phyloP scores from a whole-genome alignment of 805 yeast species.

The Monosporozyma aquatica region DNA sequence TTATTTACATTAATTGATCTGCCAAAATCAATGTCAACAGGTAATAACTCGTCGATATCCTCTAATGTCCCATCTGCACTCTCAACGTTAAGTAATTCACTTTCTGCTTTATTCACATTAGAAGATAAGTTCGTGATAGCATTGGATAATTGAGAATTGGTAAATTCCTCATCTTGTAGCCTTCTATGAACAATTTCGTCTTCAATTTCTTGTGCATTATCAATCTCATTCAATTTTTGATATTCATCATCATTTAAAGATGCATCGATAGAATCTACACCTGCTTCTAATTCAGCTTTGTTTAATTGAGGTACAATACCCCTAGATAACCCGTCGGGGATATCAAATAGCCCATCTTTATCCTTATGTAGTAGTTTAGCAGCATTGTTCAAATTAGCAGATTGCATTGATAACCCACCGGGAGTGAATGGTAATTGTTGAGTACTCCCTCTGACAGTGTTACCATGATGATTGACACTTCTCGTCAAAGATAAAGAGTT shows the following conservation, averaged over 20 bases:
- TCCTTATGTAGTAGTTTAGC: conserved; percentile 52
- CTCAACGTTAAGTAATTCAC: conserved; percentile 1
- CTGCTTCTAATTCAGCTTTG: conserved; percentile 3
- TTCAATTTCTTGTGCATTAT: conserved; percentile 29
- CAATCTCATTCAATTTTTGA: conserved; percentile 21
- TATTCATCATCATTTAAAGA: conserved; percentile 9
- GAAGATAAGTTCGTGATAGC: conserved; percentile 7
- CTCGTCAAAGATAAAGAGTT: conserved; percentile 69
- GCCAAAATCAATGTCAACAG: conserved; percentile 42
- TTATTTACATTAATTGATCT: conserved; percentile 27
- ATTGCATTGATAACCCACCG: conserved; percentile 55
- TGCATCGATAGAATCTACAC: conserved; percentile 7
- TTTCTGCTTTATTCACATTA: conserved; percentile 7
- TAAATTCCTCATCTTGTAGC: conserved; percentile 13
- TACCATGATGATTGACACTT: conserved; percentile 51
- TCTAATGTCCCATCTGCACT: conserved; percentile 11
- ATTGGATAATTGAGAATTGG: conserved; percentile 3
- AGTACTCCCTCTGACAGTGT: conserved; percentile 58
- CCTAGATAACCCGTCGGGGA: conserved; percentile 73
- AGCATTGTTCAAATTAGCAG: conserved; percentile 13
- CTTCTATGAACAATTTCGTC: conserved; percentile 33
- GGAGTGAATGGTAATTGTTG: conserved; percentile 84
- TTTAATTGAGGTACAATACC: conserved; percentile 40
- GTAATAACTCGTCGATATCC: conserved; percentile 40
- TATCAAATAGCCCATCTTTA: conserved; percentile 64